Conservation (phyloP, 768 basidiomycete genomes). For the Candolleomyces efflorescens region DNA sequence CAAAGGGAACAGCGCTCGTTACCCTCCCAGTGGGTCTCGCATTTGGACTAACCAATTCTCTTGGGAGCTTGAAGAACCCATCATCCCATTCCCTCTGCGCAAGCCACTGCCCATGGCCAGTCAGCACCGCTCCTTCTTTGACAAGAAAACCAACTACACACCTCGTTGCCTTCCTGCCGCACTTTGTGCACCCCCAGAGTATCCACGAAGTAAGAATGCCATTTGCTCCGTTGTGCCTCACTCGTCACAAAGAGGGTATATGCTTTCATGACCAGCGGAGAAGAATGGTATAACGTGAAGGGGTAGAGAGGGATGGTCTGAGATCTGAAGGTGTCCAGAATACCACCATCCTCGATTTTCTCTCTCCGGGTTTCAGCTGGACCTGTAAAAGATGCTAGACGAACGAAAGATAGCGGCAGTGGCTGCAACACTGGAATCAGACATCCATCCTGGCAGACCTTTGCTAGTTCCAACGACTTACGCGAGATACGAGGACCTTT, state of each 20-base stretch:
- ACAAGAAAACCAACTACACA: constrained; percentile 18
- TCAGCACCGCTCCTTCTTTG: constrained; percentile 8
- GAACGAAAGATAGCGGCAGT: constrained; percentile 75
- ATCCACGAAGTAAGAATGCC: constrained; percentile 58
- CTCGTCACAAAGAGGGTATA: constrained; percentile 71
- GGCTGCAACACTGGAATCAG: constrained; percentile 42
- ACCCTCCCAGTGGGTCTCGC: constrained; percentile 53
- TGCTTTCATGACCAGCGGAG: constrained; percentile 46
- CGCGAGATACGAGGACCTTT: constrained; percentile 61
- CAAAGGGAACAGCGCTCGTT: constrained; percentile 55
- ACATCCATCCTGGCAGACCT: not conserved
- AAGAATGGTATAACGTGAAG: constrained; percentile 73
- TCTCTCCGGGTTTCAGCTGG: constrained; percentile 63
- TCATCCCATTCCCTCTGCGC: constrained; percentile 56
- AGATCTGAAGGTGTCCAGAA: constrained; percentile 53
- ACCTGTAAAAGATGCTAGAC: constrained; percentile 58
- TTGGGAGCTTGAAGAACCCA: constrained; percentile 51
- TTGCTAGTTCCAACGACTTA: constrained; percentile 37
- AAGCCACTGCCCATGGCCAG: constrained; percentile 50
- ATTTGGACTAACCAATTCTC: constrained; percentile 24
- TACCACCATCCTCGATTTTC: constrained; percentile 50
- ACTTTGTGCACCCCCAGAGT: constrained; percentile 61
- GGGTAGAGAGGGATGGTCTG: constrained; percentile 61
- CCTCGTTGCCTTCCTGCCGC: constrained; percentile 71
- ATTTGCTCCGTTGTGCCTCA: constrained; percentile 55